phyloP scores from a whole-genome alignment of 2,329 filamentous ascomycete species.

The Leptosphaerulina australis region DNA sequence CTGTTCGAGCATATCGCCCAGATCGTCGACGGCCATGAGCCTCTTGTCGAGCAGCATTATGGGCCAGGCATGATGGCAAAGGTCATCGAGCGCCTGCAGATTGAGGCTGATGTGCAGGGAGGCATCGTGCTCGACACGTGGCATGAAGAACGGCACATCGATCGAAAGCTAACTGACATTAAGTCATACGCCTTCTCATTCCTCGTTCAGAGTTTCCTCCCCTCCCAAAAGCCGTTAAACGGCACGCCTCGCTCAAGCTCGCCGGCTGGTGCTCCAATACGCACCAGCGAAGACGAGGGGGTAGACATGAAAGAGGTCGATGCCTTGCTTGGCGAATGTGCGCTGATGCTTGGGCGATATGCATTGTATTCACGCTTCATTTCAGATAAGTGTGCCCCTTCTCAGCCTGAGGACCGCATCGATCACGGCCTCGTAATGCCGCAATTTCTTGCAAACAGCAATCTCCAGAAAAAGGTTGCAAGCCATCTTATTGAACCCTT shows the following conservation, averaged over 20 bases:
- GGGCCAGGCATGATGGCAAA: constrained; percentile 90
- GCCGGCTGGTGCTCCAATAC: constrained; percentile 65
- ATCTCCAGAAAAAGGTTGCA: constrained; percentile 77
- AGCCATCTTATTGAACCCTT: constrained; percentile 79
- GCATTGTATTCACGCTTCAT: constrained; percentile 90
- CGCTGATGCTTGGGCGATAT: constrained; percentile 92
- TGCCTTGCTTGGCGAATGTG: constrained; percentile 81
- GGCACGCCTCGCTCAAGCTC: constrained; percentile 75
- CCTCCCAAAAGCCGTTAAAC: constrained; percentile 66
- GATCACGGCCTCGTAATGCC: constrained; percentile 69
- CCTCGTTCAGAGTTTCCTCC: constrained; percentile 89
- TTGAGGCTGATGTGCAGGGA: constrained; percentile 94
- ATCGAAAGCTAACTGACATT: constrained; percentile 88
- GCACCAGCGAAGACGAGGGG: constrained; percentile 82
- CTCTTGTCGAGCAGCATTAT: constrained; percentile 91
- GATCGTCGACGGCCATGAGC: constrained; percentile 90
- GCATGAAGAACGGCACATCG: constrained; percentile 85
- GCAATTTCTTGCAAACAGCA: constrained; percentile 76
- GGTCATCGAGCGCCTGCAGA: constrained; percentile 89
- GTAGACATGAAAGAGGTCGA: constrained; percentile 98
- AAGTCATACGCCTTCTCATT: constrained; percentile 99
- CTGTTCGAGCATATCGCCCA: constrained; percentile 97
- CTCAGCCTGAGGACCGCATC: constrained; percentile 58
- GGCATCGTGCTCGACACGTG: constrained; percentile 96
- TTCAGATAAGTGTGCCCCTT: constrained; percentile 74